Evolutionary conservation across 2,329 filamentous ascomycete genomes (phyloP), one percentile per base, ranked within the genome.

Genomic region (Emergomyces orientalis): DNA sequence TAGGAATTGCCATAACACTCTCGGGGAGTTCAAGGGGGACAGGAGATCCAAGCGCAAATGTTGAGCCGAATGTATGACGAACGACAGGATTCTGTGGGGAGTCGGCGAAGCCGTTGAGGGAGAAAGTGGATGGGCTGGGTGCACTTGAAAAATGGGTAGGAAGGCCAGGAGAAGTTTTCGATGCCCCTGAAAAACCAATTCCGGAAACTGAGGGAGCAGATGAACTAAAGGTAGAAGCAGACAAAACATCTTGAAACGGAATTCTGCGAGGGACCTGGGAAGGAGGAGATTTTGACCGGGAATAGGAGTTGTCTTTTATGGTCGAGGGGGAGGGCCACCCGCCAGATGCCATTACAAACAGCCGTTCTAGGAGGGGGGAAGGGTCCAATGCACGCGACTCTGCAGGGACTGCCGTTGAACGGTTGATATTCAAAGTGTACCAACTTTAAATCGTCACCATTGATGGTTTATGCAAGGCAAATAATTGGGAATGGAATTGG

Each of bases 21-120:
- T 93, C 90, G 41, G 89, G 88, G 54, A 94, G 82, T 70, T 88
- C 84, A 65, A 92, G 84, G 62, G 82, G 83, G 13, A 82, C 76
- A 3, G 81, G 78, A 32, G 80, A 71, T 17, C 71, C 66, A 47
- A 74, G 68, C 43, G 61, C 27, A 13, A 45, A 41, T 7, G 37
- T 25, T 32, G 59, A 27, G 22, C 51, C 45, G 17, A 65, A 63
- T 37, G 71, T 67, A 37, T 68, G 66, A 34, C 71, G 63, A 62
- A 71, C 71, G 51, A 22, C 22, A 30, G 51, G 14, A 34, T 71
- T 71, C 63, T 70, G 71, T 56, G 70, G 65, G 34, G 71, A 70
- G 65, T 77, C 75, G 34, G 71, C 68, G 37, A 74, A 69, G 54
- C 67, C 55, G 61, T 76, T 73, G 37, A 73, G 65, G 55, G 75